These are phyloP conservation scores for Coemansia sp. DNA, from an alignment of 371 early-diverging fungal genomes.

Conservation along the genomic window DNA sequence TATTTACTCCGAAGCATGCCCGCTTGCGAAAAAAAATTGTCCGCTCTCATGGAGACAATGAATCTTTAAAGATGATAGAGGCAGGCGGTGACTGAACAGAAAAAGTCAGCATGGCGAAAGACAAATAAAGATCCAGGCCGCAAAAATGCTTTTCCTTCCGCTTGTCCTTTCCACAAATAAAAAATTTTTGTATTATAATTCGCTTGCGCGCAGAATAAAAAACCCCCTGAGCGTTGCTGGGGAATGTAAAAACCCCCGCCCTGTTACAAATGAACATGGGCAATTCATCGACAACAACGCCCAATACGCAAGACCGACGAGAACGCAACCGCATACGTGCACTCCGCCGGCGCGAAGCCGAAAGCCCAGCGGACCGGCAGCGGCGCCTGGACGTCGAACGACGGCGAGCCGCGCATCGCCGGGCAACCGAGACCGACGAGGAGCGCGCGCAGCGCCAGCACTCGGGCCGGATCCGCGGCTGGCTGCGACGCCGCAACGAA, in stretches of 20 bases:
- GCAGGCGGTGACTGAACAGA: background rate
- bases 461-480: conserved; percentile 25
- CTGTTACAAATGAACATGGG: background rate
- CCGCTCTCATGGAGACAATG: too few relatives aligned
- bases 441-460: conserved; percentile 20
- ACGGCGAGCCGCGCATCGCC: conserved; percentile 16
- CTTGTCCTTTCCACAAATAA: background rate
- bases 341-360: conserved; percentile 11
- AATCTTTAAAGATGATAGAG: background rate
- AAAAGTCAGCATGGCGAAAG: too few relatives aligned
- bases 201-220: background rate
- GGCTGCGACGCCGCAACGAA: conserved; percentile 11
- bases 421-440: conserved; percentile 24
- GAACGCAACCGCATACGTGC: conserved; percentile 19
- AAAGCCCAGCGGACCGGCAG: conserved; percentile 12
- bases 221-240: background rate
- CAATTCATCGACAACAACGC: background rate
- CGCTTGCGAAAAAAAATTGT: background rate
- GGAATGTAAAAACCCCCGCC: background rate
- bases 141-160: too few relatives aligned
- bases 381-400: conserved; percentile 19
- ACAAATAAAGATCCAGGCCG: too few relatives aligned
- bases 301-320: conserved; percentile 1
- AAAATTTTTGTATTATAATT: background rate
- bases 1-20: background rate